These are phyloP conservation scores for Syzygium jambos DNA, from an alignment of 345 rosid species.

Conservation along the genomic window DNA sequence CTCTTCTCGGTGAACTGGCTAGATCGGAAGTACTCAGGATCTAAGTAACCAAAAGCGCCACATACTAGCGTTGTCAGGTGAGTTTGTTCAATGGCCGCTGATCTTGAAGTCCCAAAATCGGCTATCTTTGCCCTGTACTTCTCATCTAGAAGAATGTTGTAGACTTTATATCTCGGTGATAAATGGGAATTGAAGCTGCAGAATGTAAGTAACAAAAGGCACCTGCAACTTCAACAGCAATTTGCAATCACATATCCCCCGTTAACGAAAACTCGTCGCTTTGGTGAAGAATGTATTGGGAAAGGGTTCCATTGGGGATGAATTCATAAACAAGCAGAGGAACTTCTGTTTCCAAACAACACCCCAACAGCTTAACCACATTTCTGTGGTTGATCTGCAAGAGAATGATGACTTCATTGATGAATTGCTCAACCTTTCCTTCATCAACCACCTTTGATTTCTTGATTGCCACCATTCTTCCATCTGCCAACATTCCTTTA, in stretches of 20 bases:
- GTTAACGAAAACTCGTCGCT: not conserved
- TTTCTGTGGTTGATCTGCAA: too few species aligned
- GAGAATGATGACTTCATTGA: slow-evolving; percentile 9
- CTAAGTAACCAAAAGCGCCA: slow-evolving; percentile 11
- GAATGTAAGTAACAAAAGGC: slow-evolving; percentile 12
- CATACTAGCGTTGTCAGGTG: slow-evolving; percentile 1
- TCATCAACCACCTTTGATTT: not conserved
- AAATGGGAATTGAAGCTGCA: not conserved
- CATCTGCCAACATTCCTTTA: too few species aligned
- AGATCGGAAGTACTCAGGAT: slow-evolving; percentile 13
- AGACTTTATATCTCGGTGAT: slow-evolving; percentile 7
- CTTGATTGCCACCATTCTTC: too few species aligned
- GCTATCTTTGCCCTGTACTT: slow-evolving; percentile 6
- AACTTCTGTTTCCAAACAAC: not conserved
- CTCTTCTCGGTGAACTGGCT: slow-evolving; percentile 15
- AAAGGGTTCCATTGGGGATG: not conserved
- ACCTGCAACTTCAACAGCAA: slow-evolving; percentile 1
- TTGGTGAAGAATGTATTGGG: not conserved
- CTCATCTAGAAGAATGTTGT: slow-evolving; percentile 3
- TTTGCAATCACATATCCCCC: not conserved
- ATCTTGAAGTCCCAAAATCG: slow-evolving; percentile 8
- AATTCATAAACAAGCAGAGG: slow-evolving; percentile 5
- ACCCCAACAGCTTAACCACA: slow-evolving; percentile 5
- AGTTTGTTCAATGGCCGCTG: slow-evolving; percentile 4
- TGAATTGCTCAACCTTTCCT: slow-evolving; percentile 3